Base-by-base conservation (phyloP, 2,329 filamentous ascomycete genomes). In the Lizonia empirigonia region DNA sequence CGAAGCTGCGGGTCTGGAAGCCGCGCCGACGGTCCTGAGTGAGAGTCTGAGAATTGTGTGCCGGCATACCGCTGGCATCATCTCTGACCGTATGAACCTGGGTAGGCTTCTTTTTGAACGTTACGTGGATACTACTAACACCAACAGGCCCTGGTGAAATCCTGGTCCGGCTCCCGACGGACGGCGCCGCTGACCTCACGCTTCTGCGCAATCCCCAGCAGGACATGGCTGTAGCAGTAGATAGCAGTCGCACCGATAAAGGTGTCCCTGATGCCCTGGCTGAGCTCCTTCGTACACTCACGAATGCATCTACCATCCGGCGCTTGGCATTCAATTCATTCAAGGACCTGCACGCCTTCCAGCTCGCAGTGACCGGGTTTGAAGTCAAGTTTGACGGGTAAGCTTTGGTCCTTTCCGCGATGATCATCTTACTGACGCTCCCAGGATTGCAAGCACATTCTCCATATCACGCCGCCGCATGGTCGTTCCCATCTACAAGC, bases 401-500 rank as follows among this genome's bases (percentile, higher is more conserved):
- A 20, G 62, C 49, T 10, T n/a, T 20, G 26, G 24, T 22, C 40
- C 13, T 16, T 16, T 20, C 22, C 7, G 4, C 22, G 34, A 18
- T 6, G 13, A 41, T 3, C 33, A 13, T 24, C 15, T 9, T 45
- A 13, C 61, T 63, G 69, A 77, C 50, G 6, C 58, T 4, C 5
- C 1, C 18, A 70, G 69, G 22, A 64, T 89, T 44, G 90, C 90
- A 5, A 79, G 82, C 7, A 85, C 85, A 0, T 90, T 96, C 71
- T 86, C 88, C 50, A 96, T 96, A 59, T 86, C 91, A 1, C 85
- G 91, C 23, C 85, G 90, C 39, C 84, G 90, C 59, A 94, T 92
- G 87, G 90, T 96, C 10, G 90, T 96, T 13, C 90, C 90, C 0
- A 93, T 96, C 59, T 89, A 95, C 77, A 96, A 96, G 76, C 94